These are phyloP conservation scores for Phascolomyces articulosus DNA, from an alignment of 371 early-diverging fungal species.

Conservation along the genomic window DNA sequence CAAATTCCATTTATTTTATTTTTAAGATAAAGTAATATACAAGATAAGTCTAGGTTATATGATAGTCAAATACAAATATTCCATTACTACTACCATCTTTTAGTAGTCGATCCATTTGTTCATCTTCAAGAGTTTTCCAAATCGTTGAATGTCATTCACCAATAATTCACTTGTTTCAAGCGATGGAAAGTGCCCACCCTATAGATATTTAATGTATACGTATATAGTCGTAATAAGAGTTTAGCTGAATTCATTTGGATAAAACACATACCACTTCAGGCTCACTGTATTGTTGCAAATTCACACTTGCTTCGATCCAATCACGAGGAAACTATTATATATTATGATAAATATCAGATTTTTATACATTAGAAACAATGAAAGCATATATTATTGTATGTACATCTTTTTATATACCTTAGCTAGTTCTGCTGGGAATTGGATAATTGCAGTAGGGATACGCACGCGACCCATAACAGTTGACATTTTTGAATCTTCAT, in stretches of 20 bases:
- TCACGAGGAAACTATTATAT: constrained; percentile 52
- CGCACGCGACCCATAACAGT: constrained; percentile 34
- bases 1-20: too few relatives aligned
- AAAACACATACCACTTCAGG: constrained; percentile 21
- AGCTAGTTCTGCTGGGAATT: constrained; percentile 53
- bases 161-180: constrained; percentile 61
- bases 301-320: constrained; percentile 51
- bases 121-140: constrained; percentile 28
- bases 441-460: constrained; percentile 56
- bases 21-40: too few relatives aligned
- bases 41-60: too few relatives aligned
- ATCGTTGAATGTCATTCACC: constrained; percentile 40
- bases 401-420: constrained; percentile 3
- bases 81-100: neutral
- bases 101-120: neutral
- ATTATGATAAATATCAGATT: neutral
- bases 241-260: too few relatives aligned
- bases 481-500: constrained; percentile 28
- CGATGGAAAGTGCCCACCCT: constrained; percentile 75
- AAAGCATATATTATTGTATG: too few relatives aligned
- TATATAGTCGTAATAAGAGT: too few relatives aligned
- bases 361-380: too few relatives aligned
- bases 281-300: constrained; percentile 32
- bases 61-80: too few relatives aligned
- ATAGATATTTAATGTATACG: too few relatives aligned